These are phyloP conservation scores for Aspergillus udagawae DNA, from an alignment of 2,329 filamentous ascomycete genomes.

Conservation along the genomic window DNA sequence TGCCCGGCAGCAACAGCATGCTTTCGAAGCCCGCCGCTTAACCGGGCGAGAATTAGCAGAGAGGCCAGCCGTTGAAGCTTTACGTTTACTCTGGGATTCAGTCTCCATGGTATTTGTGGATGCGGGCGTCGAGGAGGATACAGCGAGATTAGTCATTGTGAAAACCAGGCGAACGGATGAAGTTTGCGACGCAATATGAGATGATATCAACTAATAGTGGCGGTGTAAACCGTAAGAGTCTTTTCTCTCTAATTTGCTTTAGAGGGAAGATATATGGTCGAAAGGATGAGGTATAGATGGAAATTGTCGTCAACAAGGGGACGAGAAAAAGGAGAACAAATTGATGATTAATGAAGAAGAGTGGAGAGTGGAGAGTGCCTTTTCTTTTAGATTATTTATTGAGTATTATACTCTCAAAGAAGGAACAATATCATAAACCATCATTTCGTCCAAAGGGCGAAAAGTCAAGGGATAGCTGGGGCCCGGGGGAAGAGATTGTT, in stretches of 20 bases:
- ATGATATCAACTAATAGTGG: constrained; percentile 13
- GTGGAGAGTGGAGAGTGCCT: constrained; percentile 20
- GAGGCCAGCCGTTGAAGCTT: constrained; percentile 54
- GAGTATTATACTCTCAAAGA: constrained; percentile 2
- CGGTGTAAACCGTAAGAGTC: background rate
- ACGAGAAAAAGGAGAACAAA: background rate
- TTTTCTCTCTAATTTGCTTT: background rate
- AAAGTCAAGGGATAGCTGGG: constrained; percentile 19
- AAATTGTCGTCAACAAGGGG: constrained; percentile 1
- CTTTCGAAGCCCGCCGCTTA: constrained; percentile 85
- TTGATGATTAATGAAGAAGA: constrained; percentile 1
- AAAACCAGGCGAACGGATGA: constrained; percentile 11
- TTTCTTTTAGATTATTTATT: constrained; percentile 4
- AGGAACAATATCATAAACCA: constrained; percentile 1
- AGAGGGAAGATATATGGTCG: background rate
- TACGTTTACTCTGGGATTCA: constrained; percentile 49
- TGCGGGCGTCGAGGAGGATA: constrained; percentile 17
- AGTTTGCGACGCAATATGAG: constrained; percentile 13
- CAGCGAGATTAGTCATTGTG: constrained; percentile 22
- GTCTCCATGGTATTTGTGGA: constrained; percentile 18
- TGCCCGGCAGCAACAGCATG: constrained; percentile 81
- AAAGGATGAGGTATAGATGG: constrained; percentile 1
- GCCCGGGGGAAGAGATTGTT: constrained; percentile 23
- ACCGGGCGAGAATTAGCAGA: constrained; percentile 54
- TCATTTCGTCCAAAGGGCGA: constrained; percentile 17